Evolutionary conservation across 306 rosid genomes (phyloP), one percentile per base, ranked within the genome.

Genomic region (Castanea mollissima): DNA sequence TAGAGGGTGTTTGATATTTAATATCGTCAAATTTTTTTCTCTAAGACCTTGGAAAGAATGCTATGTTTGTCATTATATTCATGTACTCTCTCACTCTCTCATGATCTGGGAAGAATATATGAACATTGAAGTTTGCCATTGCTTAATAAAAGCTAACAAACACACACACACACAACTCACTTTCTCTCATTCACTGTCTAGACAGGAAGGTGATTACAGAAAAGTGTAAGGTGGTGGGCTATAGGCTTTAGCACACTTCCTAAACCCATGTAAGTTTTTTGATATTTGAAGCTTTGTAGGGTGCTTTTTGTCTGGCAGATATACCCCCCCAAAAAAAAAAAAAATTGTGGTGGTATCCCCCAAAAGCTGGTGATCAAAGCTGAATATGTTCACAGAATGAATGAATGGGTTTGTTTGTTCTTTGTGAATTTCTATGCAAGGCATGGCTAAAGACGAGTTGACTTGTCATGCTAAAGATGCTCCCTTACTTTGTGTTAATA

Each of bases 391-490:
- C 80, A 49, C 81, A 77, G 74, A 69, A 87, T 76, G 56, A 62
- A 68, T 69, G 71, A 71, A 74, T 21, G 18, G 5, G 69, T 60
- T 69, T 79, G 67, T 67, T 80, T 52, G 54, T 78, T 79, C 21
- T 71, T 85, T 77, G 72, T 1, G 63, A 38, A 62, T 69, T 77
- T 74, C 73, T 23, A 80, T 70, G 85, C 69, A 64, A 85, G 73
- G 65, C 76, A 87, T 63, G 35, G 80, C 78, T 49, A 35, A 57
- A 76, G 71, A 76, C 77, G 23, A 75, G 87, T 89, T 91, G 91
- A 89, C 93, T 86, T 83, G 89, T 86, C 89, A 35, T 20, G 69
- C 79, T 80, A 56, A 83, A 80, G 86, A 86, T 84, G 84, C 71
- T 77, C 55, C 25, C 19, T 8, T 14, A 55, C 74, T 73, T 87